These are phyloP conservation scores for Sclerotinia glacialis DNA, from an alignment of 2,329 filamentous ascomycete genomes.

Conservation along the genomic window DNA sequence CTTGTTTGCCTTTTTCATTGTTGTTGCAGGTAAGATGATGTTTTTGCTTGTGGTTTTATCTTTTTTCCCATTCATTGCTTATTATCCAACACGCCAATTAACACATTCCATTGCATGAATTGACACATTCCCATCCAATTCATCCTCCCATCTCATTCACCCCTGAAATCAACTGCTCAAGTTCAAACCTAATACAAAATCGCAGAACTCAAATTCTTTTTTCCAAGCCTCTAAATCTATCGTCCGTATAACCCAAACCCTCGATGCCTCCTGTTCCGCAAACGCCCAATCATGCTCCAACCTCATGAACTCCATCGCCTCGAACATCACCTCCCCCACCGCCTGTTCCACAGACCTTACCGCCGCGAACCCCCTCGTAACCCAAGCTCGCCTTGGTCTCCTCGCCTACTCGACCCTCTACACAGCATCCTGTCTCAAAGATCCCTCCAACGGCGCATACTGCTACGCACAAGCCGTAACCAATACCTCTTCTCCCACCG, in stretches of 20 bases:
- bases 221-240: conserved; percentile 74
- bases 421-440: conserved; percentile 73
- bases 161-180: too few relatives aligned
- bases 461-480: conserved; percentile 82
- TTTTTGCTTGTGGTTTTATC: neutral
- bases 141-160: neutral
- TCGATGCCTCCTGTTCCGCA: conserved; percentile 75
- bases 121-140: too few relatives aligned
- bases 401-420: conserved; percentile 75
- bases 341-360: conserved; percentile 73
- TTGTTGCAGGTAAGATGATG: conserved; percentile 64
- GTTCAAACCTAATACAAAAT: neutral
- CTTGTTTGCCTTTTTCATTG: conserved; percentile 81
- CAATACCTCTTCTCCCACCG: conserved; percentile 65
- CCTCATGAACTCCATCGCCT: conserved; percentile 62
- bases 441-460: conserved; percentile 64
- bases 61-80: neutral
- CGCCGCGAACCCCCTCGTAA: conserved; percentile 64
- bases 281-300: conserved; percentile 62
- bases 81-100: too few relatives aligned
- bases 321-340: conserved; percentile 56
- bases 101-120: too few relatives aligned
- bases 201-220: conserved; percentile 76
- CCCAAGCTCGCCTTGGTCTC: conserved; percentile 73
- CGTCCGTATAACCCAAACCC: conserved; percentile 68